A percentile compares a stretch with the other conserved stretches of the same genome.
Conservation (phyloP, 2,329 filamentous ascomycete species). For the Chrysosporium keratinophilum region DNA sequence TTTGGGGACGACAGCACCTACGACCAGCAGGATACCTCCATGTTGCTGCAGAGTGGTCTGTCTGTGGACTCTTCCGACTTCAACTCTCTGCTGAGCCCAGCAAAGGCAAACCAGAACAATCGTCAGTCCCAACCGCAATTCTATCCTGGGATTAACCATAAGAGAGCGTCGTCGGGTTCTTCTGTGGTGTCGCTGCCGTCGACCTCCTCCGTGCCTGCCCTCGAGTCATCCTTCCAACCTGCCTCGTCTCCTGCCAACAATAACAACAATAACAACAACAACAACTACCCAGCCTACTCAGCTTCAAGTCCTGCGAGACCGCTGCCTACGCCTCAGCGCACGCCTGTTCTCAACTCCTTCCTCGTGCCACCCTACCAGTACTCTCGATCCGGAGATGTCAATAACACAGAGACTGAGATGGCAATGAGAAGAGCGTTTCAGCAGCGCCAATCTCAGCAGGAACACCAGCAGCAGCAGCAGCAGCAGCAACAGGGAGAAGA, state of each 20-base stretch:
- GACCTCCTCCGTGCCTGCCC: conserved; percentile 37
- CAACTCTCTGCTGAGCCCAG: conserved; percentile 12
- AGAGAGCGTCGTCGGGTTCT: conserved; percentile 33
- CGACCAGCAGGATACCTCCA: conserved; percentile 20
- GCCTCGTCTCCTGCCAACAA: conserved; percentile 22
- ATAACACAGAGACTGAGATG: conserved; percentile 42
- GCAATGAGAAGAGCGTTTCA: conserved; percentile 50
- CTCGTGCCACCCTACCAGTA: conserved; percentile 39
- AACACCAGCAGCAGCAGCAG: conserved; percentile 24
- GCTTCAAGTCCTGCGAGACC: conserved; percentile 41
- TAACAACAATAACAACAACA: background rate
- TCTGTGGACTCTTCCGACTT: conserved; percentile 7
- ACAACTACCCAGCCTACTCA: background rate
- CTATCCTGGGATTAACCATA: conserved; percentile 17
- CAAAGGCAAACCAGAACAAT: conserved; percentile 11
- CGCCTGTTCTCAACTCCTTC: conserved; percentile 44
- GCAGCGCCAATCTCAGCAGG: conserved; percentile 22
- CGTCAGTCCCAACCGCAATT: conserved; percentile 10
- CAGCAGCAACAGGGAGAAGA: conserved; percentile 38
- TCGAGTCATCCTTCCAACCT: background rate
- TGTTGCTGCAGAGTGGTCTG: conserved; percentile 28
- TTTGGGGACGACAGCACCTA: conserved; percentile 20
- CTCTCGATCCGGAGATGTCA: conserved; percentile 33
- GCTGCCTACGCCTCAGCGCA: conserved; percentile 47
- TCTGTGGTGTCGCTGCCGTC: conserved; percentile 34